Percentiles rank a stretch among this genome's conserved stretches.
Evolutionary conservation across 805 yeast species (phyloP).

Genomic region (Yamadazyma endophytica): DNA sequence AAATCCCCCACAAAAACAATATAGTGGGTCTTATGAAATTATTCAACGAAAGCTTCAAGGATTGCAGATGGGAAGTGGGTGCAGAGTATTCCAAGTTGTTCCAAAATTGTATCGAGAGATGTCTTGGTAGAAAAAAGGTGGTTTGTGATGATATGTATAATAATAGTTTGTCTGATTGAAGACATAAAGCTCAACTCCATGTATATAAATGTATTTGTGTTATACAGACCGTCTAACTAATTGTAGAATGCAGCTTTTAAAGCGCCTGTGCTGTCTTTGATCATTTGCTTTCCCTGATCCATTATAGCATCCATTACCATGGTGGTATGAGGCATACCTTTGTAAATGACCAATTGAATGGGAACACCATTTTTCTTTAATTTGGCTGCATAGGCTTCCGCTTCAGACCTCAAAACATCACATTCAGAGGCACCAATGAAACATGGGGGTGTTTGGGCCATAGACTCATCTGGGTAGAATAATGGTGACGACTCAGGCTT

Average conservation of each 20-base stretch:
- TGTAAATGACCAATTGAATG: constrained; percentile 29
- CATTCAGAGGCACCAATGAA: constrained; percentile 40
- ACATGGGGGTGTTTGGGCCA: constrained; percentile 36
- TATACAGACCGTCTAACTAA: constrained; percentile 1
- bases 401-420: constrained; percentile 44
- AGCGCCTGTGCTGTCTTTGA: constrained; percentile 26
- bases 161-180: constrained; percentile 2
- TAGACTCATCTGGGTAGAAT: constrained; percentile 35
- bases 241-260: constrained; percentile 22
- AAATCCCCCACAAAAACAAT: constrained; percentile 41
- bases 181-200: too few relatives aligned
- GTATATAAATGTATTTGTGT: not conserved
- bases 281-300: constrained; percentile 28
- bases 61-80: constrained; percentile 54
- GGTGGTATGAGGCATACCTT: constrained; percentile 46
- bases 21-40: constrained; percentile 53
- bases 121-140: constrained; percentile 44
- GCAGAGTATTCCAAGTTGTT: constrained; percentile 39
- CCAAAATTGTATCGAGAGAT: constrained; percentile 50
- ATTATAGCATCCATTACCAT: constrained; percentile 45
- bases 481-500: constrained; percentile 39
- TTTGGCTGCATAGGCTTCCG: constrained; percentile 38
- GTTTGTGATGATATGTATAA: constrained; percentile 49
- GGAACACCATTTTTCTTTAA: constrained; percentile 32
- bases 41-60: constrained; percentile 30